Evolutionary conservation across 305 asterid genomes (phyloP), one percentile per base, ranked within the genome.

Genomic region (Monarda citriodora): DNA sequence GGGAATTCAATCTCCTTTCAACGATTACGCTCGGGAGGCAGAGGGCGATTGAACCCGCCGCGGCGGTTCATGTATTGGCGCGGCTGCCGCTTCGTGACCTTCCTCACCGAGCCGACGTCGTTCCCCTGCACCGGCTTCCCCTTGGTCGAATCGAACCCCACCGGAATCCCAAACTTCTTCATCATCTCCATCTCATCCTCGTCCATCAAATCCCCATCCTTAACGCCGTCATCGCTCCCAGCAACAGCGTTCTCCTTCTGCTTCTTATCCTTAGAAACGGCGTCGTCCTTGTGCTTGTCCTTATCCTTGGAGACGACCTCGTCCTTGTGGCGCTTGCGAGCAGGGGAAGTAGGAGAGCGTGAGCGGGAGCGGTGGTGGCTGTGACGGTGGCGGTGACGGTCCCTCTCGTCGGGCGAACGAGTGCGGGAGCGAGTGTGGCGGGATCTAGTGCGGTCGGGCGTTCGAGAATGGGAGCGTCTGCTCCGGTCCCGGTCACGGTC

Each of bases 21-120:
- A 63, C 99, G 97, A 69, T 90, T 93, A 18, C 36, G 5, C 66
- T 93, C 97, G 44, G 95, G 84, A 36, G 99, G 99, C 82, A 93
- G 79, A 45, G 99, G 99, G 61, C 99, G 87, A 82, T 93, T 93
- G 75, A 93, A 93, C 10, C 99, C 99, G 21, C 99, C 97, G 16
- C 99, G 94, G 45, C 99, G 87, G 67, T 93, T 93, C 97, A 93
- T 93, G 77, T 93, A 93, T 86, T 93, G 99, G 64, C 99, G 70
- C 11, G 99, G 99, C 85, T 89, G 96, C 78, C 99, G 73, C 74
- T 93, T 93, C 5, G 99, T 93, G 55, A 93, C 96, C 78, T 87
- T 87, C 75, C 99, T 83, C 58, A 93, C 97, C 5, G 86, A 82
- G 29, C 99, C 99, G 12, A 93, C 85, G 56, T 85, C 97, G 70